A percentile compares a stretch with the other conserved stretches of the same genome.
Evolutionary conservation across 2,329 filamentous ascomycete genomes (phyloP).

Genomic region (Colletotrichum karsti): DNA sequence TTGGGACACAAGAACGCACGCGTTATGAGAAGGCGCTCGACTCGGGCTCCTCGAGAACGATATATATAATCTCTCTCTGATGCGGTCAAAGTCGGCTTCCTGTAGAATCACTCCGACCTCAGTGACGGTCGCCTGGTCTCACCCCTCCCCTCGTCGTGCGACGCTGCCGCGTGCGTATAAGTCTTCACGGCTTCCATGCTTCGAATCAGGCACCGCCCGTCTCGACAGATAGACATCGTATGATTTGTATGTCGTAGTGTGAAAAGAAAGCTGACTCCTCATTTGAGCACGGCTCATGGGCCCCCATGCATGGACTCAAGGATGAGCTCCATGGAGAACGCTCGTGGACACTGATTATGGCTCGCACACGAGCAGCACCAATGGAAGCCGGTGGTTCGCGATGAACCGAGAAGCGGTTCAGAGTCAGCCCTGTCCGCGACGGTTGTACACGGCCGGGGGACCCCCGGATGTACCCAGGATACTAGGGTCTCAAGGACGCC

Average conservation of each 20-base stretch:
- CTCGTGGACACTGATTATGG: neutral
- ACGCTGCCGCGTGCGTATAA: neutral
- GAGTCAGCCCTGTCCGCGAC: slow-evolving; percentile 14
- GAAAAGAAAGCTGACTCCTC: slow-evolving; percentile 20
- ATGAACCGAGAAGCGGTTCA: slow-evolving; percentile 13
- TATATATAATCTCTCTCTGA: slow-evolving; percentile 4
- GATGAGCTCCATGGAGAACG: slow-evolving; percentile 5
- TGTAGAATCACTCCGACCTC: neutral
- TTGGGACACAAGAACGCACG: neutral
- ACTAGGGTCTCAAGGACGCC: neutral
- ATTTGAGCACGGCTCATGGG: slow-evolving; percentile 10
- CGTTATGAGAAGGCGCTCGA: neutral
- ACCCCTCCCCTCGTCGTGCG: slow-evolving; percentile 13
- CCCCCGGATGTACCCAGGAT: neutral
- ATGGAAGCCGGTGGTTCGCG: slow-evolving; percentile 1
- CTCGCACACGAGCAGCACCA: neutral
- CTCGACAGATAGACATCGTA: slow-evolving; percentile 24
- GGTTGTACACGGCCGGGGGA: neutral
- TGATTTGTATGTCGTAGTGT: slow-evolving; percentile 20
- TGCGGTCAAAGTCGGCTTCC: neutral
- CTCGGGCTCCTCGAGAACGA: slow-evolving; percentile 7
- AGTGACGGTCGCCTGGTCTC: neutral
- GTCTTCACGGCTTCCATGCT: neutral
- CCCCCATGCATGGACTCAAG: slow-evolving; percentile 9
- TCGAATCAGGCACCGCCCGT: slow-evolving; percentile 11